Percentiles rank a stretch among this genome's conserved stretches.
Conservation (phyloP, 306 rosid species). For the Ziziphus jujuba region DNA sequence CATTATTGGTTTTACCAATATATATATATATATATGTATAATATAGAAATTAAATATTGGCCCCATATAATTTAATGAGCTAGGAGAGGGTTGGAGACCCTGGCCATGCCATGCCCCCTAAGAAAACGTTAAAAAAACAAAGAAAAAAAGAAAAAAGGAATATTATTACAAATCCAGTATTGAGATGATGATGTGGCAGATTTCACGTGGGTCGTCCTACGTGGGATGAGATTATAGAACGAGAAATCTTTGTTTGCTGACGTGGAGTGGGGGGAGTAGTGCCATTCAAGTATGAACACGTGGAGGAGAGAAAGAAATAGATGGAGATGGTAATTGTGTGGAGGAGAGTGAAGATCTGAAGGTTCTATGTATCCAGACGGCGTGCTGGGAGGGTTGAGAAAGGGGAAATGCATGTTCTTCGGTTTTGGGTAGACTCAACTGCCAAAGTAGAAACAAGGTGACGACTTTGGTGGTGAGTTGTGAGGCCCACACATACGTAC, state of each 20-base stretch:
- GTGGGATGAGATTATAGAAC: not conserved
- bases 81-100: not conserved
- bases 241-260: constrained; percentile 11
- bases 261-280: constrained; percentile 13
- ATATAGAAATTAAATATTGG: not conserved
- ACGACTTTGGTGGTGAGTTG: not conserved
- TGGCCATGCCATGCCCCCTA: not conserved
- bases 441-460: not conserved
- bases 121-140: too few species aligned
- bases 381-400: not conserved
- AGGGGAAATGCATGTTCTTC: constrained; percentile 8
- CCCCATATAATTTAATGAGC: constrained; percentile 5
- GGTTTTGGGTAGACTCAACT: not conserved
- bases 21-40: too few species aligned
- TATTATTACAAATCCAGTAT: too few species aligned
- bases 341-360: constrained; percentile 10
- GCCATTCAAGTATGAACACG: too few species aligned
- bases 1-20: not conserved
- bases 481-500: constrained; percentile 13
- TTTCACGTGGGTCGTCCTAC: constrained; percentile 16
- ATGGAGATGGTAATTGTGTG: not conserved
- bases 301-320: too few species aligned
- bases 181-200: constrained; percentile 17
- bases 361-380: constrained; percentile 28
- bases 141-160: too few species aligned